These are phyloP conservation scores for Penicillium corylophilum DNA, from an alignment of 2,329 filamentous ascomycete genomes.

Conservation along the genomic window DNA sequence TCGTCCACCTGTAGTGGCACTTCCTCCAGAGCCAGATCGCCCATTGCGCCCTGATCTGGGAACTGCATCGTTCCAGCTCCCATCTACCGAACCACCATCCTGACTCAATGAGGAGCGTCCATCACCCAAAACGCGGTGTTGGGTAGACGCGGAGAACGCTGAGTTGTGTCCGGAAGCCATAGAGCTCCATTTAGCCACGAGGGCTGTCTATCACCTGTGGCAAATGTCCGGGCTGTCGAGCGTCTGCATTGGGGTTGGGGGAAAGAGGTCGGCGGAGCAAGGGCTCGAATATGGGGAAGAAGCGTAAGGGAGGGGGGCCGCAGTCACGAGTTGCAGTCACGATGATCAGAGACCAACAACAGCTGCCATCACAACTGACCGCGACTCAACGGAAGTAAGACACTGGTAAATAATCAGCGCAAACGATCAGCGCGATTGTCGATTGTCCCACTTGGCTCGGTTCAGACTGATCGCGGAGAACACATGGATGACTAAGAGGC, in stretches of 20 bases:
- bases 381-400: background rate
- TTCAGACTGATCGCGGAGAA: constrained; percentile 18
- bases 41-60: constrained; percentile 37
- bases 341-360: constrained; percentile 13
- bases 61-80: constrained; percentile 39
- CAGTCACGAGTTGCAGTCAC: constrained; percentile 20
- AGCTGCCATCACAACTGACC: constrained; percentile 10
- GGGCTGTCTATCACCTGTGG: constrained; percentile 38
- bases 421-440: constrained; percentile 10
- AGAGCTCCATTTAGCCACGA: constrained; percentile 43
- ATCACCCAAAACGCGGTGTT: constrained; percentile 40
- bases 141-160: constrained; percentile 43
- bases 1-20: constrained; percentile 65
- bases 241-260: constrained; percentile 33
- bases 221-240: constrained; percentile 23
- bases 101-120: constrained; percentile 40
- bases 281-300: constrained; percentile 21
- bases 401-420: background rate
- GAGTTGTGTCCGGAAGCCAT: constrained; percentile 48
- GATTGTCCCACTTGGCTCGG: constrained; percentile 14
- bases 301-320: constrained; percentile 21
- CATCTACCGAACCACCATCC: constrained; percentile 39
- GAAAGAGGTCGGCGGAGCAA: constrained; percentile 23
- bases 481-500: constrained; percentile 24
- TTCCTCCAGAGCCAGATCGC: constrained; percentile 57